Evolutionary conservation across 2,329 filamentous ascomycete species (phyloP), one percentile per base, ranked within the genome.

Genomic region (Nigrospora oryzae): DNA sequence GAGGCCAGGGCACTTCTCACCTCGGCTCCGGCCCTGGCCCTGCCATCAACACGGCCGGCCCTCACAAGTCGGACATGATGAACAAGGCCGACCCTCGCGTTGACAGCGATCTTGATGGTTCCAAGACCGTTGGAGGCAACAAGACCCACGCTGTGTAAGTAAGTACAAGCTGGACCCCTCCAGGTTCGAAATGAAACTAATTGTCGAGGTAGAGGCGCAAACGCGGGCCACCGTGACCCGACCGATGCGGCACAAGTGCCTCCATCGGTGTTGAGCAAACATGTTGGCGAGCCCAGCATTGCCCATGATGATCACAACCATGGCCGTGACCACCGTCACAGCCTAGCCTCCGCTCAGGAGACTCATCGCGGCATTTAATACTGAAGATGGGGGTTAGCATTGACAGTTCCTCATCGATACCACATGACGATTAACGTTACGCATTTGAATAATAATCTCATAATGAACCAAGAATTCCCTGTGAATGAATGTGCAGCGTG

Each of bases 221-320:
- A 17, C 31, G 15, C 39, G n/a, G 39, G 15, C 7, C 28, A 37
- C 41, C 63, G 62, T 49, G 75, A 79, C 39, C 75, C 75, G 4
- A 73, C 67, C 15, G 76, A 80, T 49, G 75, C 77, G 1, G 63
- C 76, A 0, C 75, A 80, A 54, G 75, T 79, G 0, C 75, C 76
- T 2, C 76, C 77, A 5, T 79, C 75, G 2, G 68, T 74, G 1
- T 38, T 81, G 47, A 63, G 63, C 40, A 61, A 70, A 53, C 65
- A 71, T 38, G 49, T 77, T 34, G 75, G 74, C 2, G 63, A 61
- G 2, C 71, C 74, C 1, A 43, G 55, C 1, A 56, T 75, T n/a
- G 60, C 64, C 38, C 74, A 78, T 43, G 66, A 59, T 2, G 67
- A 76, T 35, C 50, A 54, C 5, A 33, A 43, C 0, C 69, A 77